These are phyloP conservation scores for Dipodascopsis uninucleata DNA, from an alignment of 805 yeast species.

Conservation along the genomic window DNA sequence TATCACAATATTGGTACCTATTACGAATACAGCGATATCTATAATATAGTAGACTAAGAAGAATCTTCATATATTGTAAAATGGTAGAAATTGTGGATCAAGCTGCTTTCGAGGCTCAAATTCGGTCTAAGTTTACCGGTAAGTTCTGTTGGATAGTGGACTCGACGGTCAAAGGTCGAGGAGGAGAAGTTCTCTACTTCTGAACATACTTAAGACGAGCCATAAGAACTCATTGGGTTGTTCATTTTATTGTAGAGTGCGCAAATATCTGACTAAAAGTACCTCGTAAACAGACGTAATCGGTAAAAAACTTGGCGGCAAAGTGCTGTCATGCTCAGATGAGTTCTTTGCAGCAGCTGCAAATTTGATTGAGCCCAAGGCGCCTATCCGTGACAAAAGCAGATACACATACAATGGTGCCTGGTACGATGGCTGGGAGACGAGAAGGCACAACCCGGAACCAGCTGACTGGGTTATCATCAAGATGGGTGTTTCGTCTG, in stretches of 20 bases:
- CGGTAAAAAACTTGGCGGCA: conserved; percentile 80
- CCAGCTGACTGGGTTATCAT: conserved; percentile 86
- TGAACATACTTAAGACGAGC: too few relatives aligned
- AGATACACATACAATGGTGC: conserved; percentile 59
- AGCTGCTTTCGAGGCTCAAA: conserved; percentile 16
- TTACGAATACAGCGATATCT: too few relatives aligned
- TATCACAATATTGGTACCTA: too few relatives aligned
- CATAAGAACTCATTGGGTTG: too few relatives aligned
- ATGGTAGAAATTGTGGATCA: conserved; percentile 14
- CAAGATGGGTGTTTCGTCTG: conserved; percentile 78
- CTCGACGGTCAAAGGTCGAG: too few relatives aligned
- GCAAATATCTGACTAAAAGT: too few relatives aligned
- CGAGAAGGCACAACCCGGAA: conserved; percentile 83
- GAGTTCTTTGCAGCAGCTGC: conserved; percentile 95
- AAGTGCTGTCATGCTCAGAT: conserved; percentile 65
- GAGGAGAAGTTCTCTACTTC: too few relatives aligned
- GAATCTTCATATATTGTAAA: too few relatives aligned
- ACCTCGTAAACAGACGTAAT: conserved; percentile 75
- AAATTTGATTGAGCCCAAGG: conserved; percentile 74
- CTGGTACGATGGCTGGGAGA: conserved; percentile 99
- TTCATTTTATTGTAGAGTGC: too few relatives aligned
- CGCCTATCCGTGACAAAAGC: conserved; percentile 64
- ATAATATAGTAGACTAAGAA: too few relatives aligned
- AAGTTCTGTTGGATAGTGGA: neutral
- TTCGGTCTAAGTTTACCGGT: conserved; percentile 20